Evolutionary conservation across 805 yeast species (phyloP), one percentile per base, ranked within the genome.

Genomic region (Hanseniaspora occidentalis): DNA sequence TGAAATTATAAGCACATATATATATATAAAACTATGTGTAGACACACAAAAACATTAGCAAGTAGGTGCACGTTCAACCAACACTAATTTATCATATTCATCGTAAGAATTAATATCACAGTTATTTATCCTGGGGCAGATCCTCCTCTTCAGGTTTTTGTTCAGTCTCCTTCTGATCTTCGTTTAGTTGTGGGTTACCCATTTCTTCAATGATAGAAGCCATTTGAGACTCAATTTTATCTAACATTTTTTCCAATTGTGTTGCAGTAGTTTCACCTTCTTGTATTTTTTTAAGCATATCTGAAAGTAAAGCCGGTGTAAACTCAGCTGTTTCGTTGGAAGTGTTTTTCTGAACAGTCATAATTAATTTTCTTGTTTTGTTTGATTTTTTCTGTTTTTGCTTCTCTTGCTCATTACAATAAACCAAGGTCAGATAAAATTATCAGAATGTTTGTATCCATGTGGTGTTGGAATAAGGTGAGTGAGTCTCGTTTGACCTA

Each of bases 231-330:
- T 82, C 89, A 37, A 82, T 58, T 17, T 63, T 56, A 50, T 79
- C 88, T 36, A 82, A 61, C 74, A 77, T 69, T 48, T 64, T 64
- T 56, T 82, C 92, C 45, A 82, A 61, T 44, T 65, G 73, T 3
- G 67, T 60, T 2, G 80, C 76, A 1, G 84, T 79, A 43, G 61
- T 54, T 53, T 82, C 92, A 2, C 85, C 92, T 43, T 79, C 81
- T 40, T 69, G 69, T 35, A 82, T 58, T 50, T 77, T 71, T 48
- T 72, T 66, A 54, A 74, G 74, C 0, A 84, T 70, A 13, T 75
- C 75, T 6, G 74, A 73, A 39, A 77, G 4, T 13, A 33, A 11
- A 9, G 14, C 22, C 11, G 36, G 36, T 11, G 22, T 33, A 18
- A 33, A 57, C 39, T 65, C 68, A 16, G 51, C 47, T 6, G 49